Percentiles rank a stretch among this genome's conserved stretches.
Evolutionary conservation across 257 asterid species (phyloP).

Genomic region (Solanum ossicruentum): DNA sequence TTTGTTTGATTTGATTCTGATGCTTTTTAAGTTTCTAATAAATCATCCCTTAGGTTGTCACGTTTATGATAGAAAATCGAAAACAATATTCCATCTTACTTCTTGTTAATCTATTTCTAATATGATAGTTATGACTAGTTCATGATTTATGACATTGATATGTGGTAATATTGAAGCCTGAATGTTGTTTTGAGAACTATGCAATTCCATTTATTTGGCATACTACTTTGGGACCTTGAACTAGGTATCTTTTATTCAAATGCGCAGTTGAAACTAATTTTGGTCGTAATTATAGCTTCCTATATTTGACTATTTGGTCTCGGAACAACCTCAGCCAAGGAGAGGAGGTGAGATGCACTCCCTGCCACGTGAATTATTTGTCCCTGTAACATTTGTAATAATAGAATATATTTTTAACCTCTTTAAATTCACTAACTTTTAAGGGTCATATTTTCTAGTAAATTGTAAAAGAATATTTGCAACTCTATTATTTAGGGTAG

Average conservation of each 20-base stretch:
- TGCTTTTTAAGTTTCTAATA: neutral
- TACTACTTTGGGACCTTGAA: neutral
- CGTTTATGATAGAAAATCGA: neutral
- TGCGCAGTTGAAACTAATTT: neutral
- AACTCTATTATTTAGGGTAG: neutral
- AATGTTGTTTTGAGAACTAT: neutral
- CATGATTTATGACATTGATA: neutral
- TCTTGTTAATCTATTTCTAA: neutral
- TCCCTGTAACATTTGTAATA: neutral
- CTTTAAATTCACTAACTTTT: neutral
- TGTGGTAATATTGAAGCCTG: neutral
- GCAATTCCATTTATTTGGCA: neutral
- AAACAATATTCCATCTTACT: neutral
- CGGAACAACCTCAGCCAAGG: neutral
- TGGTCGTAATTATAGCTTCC: neutral
- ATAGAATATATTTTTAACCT: neutral
- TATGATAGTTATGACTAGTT: neutral
- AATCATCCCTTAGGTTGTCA: neutral
- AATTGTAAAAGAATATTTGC: neutral
- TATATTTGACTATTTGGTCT: neutral
- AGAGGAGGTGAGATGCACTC: neutral
- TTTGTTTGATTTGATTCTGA: neutral
- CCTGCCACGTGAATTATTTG: neutral
- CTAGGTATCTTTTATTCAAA: neutral
- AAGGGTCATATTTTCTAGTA: neutral